These are phyloP conservation scores for Cerioporus squamosus DNA, from an alignment of 1,284 basidiomycete species.

Conservation along the genomic window DNA sequence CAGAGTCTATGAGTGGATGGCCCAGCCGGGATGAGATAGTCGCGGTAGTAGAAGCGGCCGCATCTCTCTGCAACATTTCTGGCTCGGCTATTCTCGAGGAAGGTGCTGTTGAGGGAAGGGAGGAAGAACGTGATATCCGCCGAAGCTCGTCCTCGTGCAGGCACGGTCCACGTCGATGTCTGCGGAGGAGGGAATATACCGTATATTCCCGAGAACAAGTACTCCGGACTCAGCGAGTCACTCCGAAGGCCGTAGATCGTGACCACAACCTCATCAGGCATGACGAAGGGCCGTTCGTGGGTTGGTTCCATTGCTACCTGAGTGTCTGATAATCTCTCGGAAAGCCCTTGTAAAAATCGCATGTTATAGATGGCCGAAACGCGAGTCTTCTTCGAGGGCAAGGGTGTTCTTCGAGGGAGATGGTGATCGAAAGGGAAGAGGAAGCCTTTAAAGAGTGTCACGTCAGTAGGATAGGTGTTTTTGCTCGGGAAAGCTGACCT, in stretches of 20 bases:
- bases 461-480: background rate
- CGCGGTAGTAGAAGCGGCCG: conserved; percentile 7
- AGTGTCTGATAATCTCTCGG: background rate
- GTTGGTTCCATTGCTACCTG: conserved; percentile 4
- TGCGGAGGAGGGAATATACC: conserved; percentile 9
- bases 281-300: conserved; percentile 10
- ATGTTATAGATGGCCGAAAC: conserved; percentile 7
- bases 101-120: background rate
- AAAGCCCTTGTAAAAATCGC: conserved; percentile 3
- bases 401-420: background rate
- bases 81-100: too few relatives aligned
- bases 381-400: background rate
- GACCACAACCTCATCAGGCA: conserved; percentile 16
- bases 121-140: conserved; percentile 12
- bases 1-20: conserved; percentile 6
- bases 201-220: conserved; percentile 16
- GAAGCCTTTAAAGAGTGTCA: background rate
- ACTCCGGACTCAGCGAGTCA: background rate
- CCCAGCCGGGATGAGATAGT: conserved; percentile 4
- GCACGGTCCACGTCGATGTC: conserved; percentile 4
- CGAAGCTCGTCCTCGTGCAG: background rate
- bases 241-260: conserved; percentile 11
- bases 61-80: background rate
- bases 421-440: background rate
- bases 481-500: background rate